phyloP scores from a whole-genome alignment of 116 monocot species.

The Trichopus zeylanicus region DNA sequence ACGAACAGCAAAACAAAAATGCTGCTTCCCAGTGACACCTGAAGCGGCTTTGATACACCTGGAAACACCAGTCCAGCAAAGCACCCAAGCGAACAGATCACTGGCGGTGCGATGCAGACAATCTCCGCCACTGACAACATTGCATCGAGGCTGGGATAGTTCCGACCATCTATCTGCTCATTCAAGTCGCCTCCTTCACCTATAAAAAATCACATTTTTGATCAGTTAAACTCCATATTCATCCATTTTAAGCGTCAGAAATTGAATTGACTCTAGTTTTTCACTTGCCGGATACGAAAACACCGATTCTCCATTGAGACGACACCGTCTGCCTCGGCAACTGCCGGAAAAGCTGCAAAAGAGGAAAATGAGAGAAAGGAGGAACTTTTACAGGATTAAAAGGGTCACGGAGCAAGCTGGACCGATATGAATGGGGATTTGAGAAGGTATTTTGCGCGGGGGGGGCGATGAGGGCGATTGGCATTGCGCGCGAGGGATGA shows the following conservation, averaged over 20 bases:
- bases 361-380: neutral
- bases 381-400: neutral
- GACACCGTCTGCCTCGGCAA: neutral
- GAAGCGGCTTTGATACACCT: slow-evolving; percentile 16
- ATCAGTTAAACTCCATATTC: neutral
- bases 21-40: slow-evolving; percentile 13
- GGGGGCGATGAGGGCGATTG: neutral
- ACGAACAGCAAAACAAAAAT: slow-evolving; percentile 33
- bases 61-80: slow-evolving; percentile 11
- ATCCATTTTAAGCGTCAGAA: neutral
- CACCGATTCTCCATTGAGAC: neutral
- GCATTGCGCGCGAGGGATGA: neutral
- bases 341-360: neutral
- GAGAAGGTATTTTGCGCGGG: neutral
- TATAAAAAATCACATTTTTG: slow-evolving; percentile 9
- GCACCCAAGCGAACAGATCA: slow-evolving; percentile 15
- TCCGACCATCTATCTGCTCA: neutral
- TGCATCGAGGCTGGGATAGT: slow-evolving; percentile 13
- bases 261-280: neutral
- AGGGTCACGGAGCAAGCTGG: neutral
- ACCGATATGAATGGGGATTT: neutral
- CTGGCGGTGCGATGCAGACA: slow-evolving; percentile 23
- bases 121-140: slow-evolving; percentile 12
- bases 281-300: neutral
- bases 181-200: slow-evolving; percentile 15